These are phyloP conservation scores for Amorphotheca resinae DNA, from an alignment of 495 filamentous ascomycete genomes.

Conservation along the genomic window DNA sequence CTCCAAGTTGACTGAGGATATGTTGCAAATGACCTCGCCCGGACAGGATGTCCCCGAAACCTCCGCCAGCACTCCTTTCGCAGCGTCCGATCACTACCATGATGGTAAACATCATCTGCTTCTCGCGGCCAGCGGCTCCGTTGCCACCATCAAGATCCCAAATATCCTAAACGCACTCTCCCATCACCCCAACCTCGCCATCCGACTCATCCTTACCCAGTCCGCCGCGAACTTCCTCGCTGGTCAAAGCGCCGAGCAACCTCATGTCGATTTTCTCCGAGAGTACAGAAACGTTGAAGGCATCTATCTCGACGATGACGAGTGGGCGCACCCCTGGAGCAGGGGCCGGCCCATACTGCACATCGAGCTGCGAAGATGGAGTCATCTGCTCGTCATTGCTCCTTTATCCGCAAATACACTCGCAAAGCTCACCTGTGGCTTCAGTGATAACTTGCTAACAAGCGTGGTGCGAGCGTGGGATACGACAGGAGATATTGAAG, in stretches of 20 bases:
- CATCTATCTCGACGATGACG: slow-evolving; percentile 65
- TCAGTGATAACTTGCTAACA: slow-evolving; percentile 55
- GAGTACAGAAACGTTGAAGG: slow-evolving; percentile 50
- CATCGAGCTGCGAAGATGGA: slow-evolving; percentile 74
- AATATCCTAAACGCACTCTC: slow-evolving; percentile 51
- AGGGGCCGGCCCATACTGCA: slow-evolving; percentile 61
- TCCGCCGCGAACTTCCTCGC: slow-evolving; percentile 59
- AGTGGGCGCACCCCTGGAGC: slow-evolving; percentile 66
- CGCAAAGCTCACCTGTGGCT: slow-evolving; percentile 60
- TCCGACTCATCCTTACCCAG: slow-evolving; percentile 66
- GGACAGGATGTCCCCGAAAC: neutral
- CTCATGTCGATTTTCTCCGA: slow-evolving; percentile 38
- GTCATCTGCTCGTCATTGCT: slow-evolving; percentile 67
- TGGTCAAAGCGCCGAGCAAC: slow-evolving; percentile 59
- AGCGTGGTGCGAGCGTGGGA: slow-evolving; percentile 85
- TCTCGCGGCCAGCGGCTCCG: slow-evolving; percentile 60
- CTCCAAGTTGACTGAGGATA: neutral
- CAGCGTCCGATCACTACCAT: slow-evolving; percentile 20
- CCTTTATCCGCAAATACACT: slow-evolving; percentile 70
- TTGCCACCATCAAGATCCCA: slow-evolving; percentile 85
- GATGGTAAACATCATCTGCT: slow-evolving; percentile 69
- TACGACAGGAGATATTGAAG: slow-evolving; percentile 48
- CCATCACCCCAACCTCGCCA: slow-evolving; percentile 43
- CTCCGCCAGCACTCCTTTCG: neutral
- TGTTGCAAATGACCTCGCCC: neutral